Evolutionary conservation across 495 filamentous ascomycete genomes (phyloP), one percentile per base, ranked within the genome.

Genomic region (Venustampulla echinocandica): DNA sequence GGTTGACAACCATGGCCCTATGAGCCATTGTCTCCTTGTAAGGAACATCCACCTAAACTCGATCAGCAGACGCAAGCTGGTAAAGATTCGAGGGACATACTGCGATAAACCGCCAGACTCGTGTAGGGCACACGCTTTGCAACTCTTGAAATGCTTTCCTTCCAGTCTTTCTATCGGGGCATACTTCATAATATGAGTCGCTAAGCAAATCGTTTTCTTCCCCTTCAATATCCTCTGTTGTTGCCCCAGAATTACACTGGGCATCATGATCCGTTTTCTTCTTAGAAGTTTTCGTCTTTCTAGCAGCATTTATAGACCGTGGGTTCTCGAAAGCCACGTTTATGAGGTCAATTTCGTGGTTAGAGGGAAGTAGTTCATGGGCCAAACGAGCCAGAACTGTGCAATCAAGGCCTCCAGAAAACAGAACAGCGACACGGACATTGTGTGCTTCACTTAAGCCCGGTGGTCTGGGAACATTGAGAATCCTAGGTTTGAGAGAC

Each of bases 261-360:
- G 23, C 6, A 23, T 17, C 4, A 21, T 6, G n/a, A 13, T 11
- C 23, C 17, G 17, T 36, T 15, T 15, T 46, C 51, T 18, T 34
- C 11, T 57, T 56, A 27, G 57, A 56, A 38, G 47, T 27, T 24
- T 44, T 34, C 24, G 48, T 10, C 37, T 37, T 52, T 22, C 52
- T 58, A 3, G 71, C 60, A 18, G 75, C 73, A 1, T 65, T 71
- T 7, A 78, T 69, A 4, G 85, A 78, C 17, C 90, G 76, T 0
- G 87, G 87, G 56, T 98, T 98, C 60, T 98, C 85, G 54, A 99
- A 99, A 0, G 89, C 92, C 34, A 99, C 90, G 53, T 99, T 99
- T 15, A 97, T 73, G 0, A 99, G 73, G 58, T 96, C 89, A 49
- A 99, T 83, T 4, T 69, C 65, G 49, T 92, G 78, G 4, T 70